These are phyloP conservation scores for Grammothele lineata DNA, from an alignment of 768 basidiomycete genomes.

Conservation along the genomic window DNA sequence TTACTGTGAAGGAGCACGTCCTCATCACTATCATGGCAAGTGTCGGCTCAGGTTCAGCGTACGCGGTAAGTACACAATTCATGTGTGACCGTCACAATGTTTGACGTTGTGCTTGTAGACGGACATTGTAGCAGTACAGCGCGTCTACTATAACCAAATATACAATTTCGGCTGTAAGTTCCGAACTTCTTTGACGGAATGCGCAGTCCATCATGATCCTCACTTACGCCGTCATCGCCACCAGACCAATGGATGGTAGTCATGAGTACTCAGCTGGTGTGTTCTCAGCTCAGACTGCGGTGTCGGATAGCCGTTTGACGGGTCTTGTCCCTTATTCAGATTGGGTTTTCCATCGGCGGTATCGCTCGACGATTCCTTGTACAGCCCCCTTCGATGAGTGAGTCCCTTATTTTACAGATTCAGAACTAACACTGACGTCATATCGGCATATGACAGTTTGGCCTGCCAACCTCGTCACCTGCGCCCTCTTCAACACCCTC, in stretches of 20 bases:
- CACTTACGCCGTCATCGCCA: neutral
- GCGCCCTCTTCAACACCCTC: conserved; percentile 73
- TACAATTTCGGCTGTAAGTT: conserved; percentile 45
- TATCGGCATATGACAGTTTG: conserved; percentile 40
- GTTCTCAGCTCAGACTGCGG: too few species aligned
- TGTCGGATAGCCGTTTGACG: too few species aligned
- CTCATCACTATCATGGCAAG: conserved; percentile 43
- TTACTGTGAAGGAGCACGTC: conserved; percentile 56
- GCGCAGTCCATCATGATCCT: too few species aligned
- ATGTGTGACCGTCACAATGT: neutral
- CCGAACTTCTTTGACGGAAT: neutral
- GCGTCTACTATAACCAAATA: conserved; percentile 58
- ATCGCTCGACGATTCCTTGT: conserved; percentile 71
- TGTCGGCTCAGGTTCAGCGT: conserved; percentile 36
- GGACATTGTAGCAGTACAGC: conserved; percentile 71
- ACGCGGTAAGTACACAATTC: conserved; percentile 31
- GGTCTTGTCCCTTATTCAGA: conserved; percentile 30
- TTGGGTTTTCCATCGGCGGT: conserved; percentile 83
- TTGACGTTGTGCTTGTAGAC: conserved; percentile 30
- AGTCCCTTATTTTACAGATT: conserved; percentile 5
- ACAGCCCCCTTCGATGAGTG: conserved; percentile 50
- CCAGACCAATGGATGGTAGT: conserved; percentile 78
- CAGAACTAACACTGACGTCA: neutral
- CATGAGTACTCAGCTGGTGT: conserved; percentile 70
- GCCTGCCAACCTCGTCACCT: conserved; percentile 72